Evolutionary conservation across 257 asterid species (phyloP).

Genomic region (Nicotiana attenuata): DNA sequence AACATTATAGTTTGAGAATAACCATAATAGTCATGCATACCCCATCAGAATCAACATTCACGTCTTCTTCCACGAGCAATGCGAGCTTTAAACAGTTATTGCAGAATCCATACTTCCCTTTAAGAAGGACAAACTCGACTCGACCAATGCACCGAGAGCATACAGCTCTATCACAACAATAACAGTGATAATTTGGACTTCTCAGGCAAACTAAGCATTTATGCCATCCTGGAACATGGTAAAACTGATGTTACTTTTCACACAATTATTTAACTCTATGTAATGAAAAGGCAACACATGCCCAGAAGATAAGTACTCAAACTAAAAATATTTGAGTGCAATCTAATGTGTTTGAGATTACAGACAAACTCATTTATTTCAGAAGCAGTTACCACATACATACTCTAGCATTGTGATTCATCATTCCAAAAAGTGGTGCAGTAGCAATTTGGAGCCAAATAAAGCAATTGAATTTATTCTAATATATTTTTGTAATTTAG

Average conservation of each 20-base stretch:
- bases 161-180: constrained; percentile 55
- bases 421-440: neutral
- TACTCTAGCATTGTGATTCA: neutral
- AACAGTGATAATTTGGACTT: constrained; percentile 44
- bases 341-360: neutral
- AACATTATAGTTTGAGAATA: constrained; percentile 10
- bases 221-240: constrained; percentile 65
- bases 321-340: neutral
- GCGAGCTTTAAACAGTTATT: constrained; percentile 51
- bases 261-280: neutral
- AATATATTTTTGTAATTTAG: neutral
- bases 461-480: neutral
- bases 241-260: neutral
- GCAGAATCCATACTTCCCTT: constrained; percentile 71
- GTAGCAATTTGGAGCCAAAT: neutral
- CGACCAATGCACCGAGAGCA: constrained; percentile 49
- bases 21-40: constrained; percentile 33
- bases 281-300: neutral
- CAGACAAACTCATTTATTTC: neutral
- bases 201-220: constrained; percentile 42
- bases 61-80: constrained; percentile 54
- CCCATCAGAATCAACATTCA: constrained; percentile 67
- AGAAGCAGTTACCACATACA: neutral
- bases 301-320: neutral
- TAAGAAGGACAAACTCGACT: constrained; percentile 34